Evolutionary conservation across 352 stramenopile genomes (phyloP).

Genomic region (Pythium phragmiticola): DNA sequence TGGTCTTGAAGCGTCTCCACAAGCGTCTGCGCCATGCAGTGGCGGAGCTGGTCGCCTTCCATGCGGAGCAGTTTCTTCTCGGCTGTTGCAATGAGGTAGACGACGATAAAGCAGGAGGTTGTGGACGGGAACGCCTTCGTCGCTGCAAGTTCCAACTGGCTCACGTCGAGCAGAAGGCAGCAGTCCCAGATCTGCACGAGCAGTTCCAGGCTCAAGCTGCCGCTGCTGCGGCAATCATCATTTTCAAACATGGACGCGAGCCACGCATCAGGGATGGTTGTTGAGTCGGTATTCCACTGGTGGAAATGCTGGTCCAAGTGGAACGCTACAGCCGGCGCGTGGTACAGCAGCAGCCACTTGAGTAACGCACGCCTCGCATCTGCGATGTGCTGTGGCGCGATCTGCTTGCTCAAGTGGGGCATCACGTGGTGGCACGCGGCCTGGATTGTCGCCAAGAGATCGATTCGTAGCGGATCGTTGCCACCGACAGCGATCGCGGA

Average conservation of each 20-base stretch:
- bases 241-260: constrained; percentile 76
- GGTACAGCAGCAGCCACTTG: constrained; percentile 78
- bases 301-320: constrained; percentile 78
- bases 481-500: constrained; percentile 57
- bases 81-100: constrained; percentile 38
- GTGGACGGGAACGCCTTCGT: constrained; percentile 31
- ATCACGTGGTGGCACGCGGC: constrained; percentile 47
- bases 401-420: constrained; percentile 48
- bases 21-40: constrained; percentile 67
- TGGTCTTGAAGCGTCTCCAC: constrained; percentile 41
- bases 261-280: constrained; percentile 63
- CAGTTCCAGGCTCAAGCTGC: constrained; percentile 41
- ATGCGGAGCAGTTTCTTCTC: constrained; percentile 73
- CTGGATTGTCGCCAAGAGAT: constrained; percentile 53
- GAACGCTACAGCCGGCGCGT: constrained; percentile 59
- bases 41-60: constrained; percentile 63
- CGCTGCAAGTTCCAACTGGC: background rate
- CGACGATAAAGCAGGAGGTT: constrained; percentile 53
- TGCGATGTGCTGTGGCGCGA: constrained; percentile 29
- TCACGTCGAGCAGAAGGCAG: constrained; percentile 44
- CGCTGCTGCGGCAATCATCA: constrained; percentile 28
- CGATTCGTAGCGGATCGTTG: constrained; percentile 63
- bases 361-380: constrained; percentile 43
- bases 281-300: constrained; percentile 48
- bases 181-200: constrained; percentile 74